phyloP scores from a whole-genome alignment of 306 rosid species.

The Arachis hypogaea region DNA sequence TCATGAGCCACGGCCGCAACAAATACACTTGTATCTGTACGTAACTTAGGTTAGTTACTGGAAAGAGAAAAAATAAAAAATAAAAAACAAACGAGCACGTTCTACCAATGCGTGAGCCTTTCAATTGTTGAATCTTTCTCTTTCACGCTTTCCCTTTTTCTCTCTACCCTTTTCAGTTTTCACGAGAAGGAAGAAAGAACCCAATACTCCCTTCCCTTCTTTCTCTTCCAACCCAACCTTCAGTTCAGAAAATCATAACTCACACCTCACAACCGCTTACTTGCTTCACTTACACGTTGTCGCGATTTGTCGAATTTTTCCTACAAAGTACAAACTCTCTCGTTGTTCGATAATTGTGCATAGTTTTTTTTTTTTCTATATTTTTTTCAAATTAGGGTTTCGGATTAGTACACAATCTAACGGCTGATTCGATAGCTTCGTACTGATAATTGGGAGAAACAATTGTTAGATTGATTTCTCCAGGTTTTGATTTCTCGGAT shows the following conservation, averaged over 20 bases:
- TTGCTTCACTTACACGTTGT: neutral
- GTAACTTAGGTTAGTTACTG: neutral
- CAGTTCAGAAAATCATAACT: neutral
- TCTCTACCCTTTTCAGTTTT: neutral
- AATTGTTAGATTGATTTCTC: constrained; percentile 42
- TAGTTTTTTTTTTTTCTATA: too few relatives aligned
- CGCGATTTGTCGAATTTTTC: neutral
- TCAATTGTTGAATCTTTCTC: constrained; percentile 3
- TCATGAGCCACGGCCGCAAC: too few relatives aligned
- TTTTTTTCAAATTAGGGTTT: constrained; percentile 32
- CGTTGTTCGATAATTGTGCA: too few relatives aligned
- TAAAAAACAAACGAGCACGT: neutral
- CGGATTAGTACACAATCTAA: neutral
- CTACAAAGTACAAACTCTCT: too few relatives aligned
- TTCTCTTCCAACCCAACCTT: neutral
- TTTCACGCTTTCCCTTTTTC: constrained; percentile 2
- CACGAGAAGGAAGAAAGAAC: neutral
- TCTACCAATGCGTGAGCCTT: neutral
- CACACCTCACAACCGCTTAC: neutral
- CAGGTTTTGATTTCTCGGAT: constrained; percentile 19
- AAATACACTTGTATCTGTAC: neutral
- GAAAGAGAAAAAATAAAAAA: neutral
- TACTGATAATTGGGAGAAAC: neutral
- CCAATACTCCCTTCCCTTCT: neutral
- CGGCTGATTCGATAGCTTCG: neutral